A percentile compares a stretch with the other conserved stretches of the same genome.
Conservation (phyloP, 495 filamentous ascomycete species). For the Penicillium ucsense region DNA sequence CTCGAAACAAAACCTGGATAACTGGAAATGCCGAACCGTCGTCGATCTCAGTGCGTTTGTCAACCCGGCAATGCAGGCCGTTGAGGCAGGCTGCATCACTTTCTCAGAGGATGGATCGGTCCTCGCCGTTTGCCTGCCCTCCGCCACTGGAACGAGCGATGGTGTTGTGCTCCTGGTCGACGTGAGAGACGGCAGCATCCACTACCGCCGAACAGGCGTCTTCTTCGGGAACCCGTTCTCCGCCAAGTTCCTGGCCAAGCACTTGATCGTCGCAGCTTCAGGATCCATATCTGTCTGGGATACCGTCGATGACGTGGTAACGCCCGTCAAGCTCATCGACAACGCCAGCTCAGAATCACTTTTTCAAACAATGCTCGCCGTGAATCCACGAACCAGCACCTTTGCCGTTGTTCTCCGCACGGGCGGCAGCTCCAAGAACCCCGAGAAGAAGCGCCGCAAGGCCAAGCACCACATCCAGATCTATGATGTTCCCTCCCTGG, state of each 20-base stretch:
- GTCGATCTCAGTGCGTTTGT: slow-evolving; percentile 40
- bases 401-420: slow-evolving; percentile 22
- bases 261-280: slow-evolving; percentile 28
- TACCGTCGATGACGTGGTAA: slow-evolving; percentile 32
- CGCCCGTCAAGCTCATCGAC: slow-evolving; percentile 12
- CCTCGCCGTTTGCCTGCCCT: slow-evolving; percentile 50
- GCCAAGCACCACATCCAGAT: slow-evolving; percentile 20
- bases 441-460: slow-evolving; percentile 16
- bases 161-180: slow-evolving; percentile 29
- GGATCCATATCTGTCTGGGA: slow-evolving; percentile 33
- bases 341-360: slow-evolving; percentile 1
- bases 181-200: slow-evolving; percentile 22
- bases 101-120: slow-evolving; percentile 86
- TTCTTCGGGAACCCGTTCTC: slow-evolving; percentile 23
- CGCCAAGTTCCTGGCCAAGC: slow-evolving; percentile 24
- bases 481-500: slow-evolving; percentile 28
- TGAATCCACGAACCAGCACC: slow-evolving; percentile 25
- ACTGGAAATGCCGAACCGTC: slow-evolving; percentile 61
- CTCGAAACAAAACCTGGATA: slow-evolving; percentile 43
- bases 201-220: slow-evolving; percentile 23
- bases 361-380: slow-evolving; percentile 22
- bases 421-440: background rate
- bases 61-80: slow-evolving; percentile 24
- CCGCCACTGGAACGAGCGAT: slow-evolving; percentile 11
- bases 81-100: slow-evolving; percentile 36